These are phyloP conservation scores for Orbilia ellipsospora DNA, from an alignment of 2,329 filamentous ascomycete genomes.

Conservation along the genomic window DNA sequence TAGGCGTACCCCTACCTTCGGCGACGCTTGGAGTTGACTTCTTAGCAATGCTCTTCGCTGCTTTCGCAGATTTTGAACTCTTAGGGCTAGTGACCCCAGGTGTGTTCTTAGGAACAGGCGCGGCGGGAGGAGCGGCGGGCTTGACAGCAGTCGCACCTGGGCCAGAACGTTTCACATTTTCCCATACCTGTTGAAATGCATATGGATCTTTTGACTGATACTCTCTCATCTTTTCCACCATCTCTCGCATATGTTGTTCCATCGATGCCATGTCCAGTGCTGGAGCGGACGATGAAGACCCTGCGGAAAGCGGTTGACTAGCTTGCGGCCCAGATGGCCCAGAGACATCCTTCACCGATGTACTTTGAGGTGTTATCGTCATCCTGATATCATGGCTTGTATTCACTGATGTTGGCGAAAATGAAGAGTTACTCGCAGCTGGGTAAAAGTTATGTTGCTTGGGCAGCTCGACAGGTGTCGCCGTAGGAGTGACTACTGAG, in stretches of 20 bases:
- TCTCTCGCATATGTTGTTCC: conserved; percentile 60
- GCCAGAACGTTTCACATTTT: conserved; percentile 66
- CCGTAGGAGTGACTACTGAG: neutral
- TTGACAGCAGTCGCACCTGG: conserved; percentile 20
- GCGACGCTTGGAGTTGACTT: neutral
- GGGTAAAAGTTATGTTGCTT: conserved; percentile 30
- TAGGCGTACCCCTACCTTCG: neutral
- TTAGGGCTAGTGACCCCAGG: conserved; percentile 56
- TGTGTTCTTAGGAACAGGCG: conserved; percentile 49
- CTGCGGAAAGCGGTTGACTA: neutral
- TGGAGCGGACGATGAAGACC: neutral
- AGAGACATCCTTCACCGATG: neutral
- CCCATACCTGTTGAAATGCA: conserved; percentile 69
- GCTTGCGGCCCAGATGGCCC: neutral
- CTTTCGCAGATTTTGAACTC: neutral
- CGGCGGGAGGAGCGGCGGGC: conserved; percentile 2
- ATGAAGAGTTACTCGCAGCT: neutral
- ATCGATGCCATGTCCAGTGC: conserved; percentile 50
- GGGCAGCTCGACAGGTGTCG: conserved; percentile 17
- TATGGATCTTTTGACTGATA: conserved; percentile 69
- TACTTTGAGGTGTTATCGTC: neutral
- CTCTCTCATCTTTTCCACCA: conserved; percentile 68
- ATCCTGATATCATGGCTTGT: neutral
- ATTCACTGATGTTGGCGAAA: neutral
- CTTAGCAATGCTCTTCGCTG: conserved; percentile 5